phyloP scores from a whole-genome alignment of 192 early-diverging fungal species.

The Borealophlyctis nickersoniae region DNA sequence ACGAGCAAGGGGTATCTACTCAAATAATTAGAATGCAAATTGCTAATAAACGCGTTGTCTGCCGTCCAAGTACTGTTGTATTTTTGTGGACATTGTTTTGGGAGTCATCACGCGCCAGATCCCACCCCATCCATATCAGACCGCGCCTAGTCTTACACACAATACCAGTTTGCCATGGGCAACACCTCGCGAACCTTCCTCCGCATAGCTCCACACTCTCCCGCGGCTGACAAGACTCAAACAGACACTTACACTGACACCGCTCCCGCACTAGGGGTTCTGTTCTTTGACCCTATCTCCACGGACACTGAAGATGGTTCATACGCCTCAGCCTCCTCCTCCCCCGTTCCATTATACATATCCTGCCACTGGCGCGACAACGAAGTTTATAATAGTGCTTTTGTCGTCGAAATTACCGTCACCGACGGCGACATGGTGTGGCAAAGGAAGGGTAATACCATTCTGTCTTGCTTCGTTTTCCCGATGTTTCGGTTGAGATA shows the following conservation, averaged over 20 bases:
- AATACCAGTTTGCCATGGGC: too few relatives aligned
- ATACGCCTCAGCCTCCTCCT: too few relatives aligned
- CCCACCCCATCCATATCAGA: too few relatives aligned
- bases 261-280: not conserved
- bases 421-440: conserved; percentile 20
- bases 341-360: not conserved
- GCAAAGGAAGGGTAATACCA: not conserved
- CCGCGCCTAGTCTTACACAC: too few relatives aligned
- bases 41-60: too few relatives aligned
- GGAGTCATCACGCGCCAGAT: too few relatives aligned
- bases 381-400: not conserved
- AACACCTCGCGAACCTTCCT: not conserved
- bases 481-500: not conserved
- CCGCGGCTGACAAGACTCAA: too few relatives aligned
- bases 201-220: not conserved
- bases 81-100: too few relatives aligned
- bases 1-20: too few relatives aligned
- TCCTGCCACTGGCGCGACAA: conserved; percentile 8
- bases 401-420: conserved; percentile 8
- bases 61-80: too few relatives aligned
- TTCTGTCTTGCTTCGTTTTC: not conserved
- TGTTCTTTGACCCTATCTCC: not conserved
- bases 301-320: not conserved
- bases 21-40: too few relatives aligned
- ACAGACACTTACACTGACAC: not conserved